phyloP scores from a whole-genome alignment of 2,329 filamentous ascomycete species.

The Arthrinium puccinioides region DNA sequence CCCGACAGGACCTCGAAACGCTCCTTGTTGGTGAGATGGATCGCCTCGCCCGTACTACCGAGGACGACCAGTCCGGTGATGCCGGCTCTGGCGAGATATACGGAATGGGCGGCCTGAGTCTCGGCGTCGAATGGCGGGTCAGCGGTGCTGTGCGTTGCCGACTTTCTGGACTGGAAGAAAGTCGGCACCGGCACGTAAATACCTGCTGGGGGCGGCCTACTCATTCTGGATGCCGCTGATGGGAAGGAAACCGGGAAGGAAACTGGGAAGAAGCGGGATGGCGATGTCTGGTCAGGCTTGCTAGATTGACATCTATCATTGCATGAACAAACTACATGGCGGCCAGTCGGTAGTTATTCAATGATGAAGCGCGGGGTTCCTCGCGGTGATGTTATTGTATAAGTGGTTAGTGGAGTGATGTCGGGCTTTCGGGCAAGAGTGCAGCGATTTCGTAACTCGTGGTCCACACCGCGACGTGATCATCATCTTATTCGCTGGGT shows the following conservation, averaged over 20 bases:
- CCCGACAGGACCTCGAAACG: conserved; percentile 45
- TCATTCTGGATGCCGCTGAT: too few species aligned
- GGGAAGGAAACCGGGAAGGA: too few species aligned
- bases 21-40: conserved; percentile 51
- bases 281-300: too few species aligned
- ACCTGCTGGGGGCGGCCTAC: conserved; percentile 36
- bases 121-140: conserved; percentile 47
- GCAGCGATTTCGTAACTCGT: background rate
- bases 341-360: too few species aligned
- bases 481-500: too few species aligned
- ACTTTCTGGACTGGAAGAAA: conserved; percentile 41
- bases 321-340: too few species aligned
- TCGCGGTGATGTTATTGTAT: too few species aligned
- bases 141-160: conserved; percentile 31
- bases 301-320: too few species aligned
- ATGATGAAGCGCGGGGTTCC: too few species aligned
- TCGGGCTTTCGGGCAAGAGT: too few species aligned
- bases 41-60: conserved; percentile 57
- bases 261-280: too few species aligned
- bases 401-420: too few species aligned
- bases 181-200: conserved; percentile 55
- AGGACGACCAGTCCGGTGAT: conserved; percentile 55
- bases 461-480: background rate
- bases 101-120: conserved; percentile 49
- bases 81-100: conserved; percentile 52